A percentile compares a stretch with the other conserved stretches of the same genome.
These are phyloP conservation scores for Cercospora berteroae DNA, from an alignment of 2,329 filamentous ascomycete species.

Conservation along the genomic window DNA sequence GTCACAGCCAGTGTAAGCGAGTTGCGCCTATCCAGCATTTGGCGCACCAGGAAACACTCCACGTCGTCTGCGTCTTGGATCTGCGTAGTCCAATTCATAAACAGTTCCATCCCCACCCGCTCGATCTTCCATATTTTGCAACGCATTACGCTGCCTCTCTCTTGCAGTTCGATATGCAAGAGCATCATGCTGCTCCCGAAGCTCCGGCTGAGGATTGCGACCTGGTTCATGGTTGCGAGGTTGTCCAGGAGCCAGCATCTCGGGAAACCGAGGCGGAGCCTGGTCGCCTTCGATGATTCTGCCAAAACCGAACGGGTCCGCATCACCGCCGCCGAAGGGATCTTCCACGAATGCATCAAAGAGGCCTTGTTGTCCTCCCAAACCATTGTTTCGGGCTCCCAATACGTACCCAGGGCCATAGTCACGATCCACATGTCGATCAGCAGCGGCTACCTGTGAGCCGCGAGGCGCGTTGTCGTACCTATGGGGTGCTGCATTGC, in stretches of 20 bases:
- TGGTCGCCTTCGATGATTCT: conserved; percentile 5
- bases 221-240: conserved; percentile 4
- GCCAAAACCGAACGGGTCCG: conserved; percentile 13
- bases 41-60: conserved; percentile 13
- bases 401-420: conserved; percentile 6
- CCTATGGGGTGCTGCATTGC: not conserved
- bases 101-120: conserved; percentile 1
- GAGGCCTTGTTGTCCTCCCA: conserved; percentile 9
- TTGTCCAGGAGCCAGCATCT: conserved; percentile 13
- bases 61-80: conserved; percentile 11
- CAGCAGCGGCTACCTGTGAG: not conserved
- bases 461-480: not conserved
- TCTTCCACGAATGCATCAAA: conserved; percentile 17
- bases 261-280: conserved; percentile 3
- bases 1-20: not conserved
- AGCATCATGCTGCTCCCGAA: not conserved
- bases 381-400: conserved; percentile 14
- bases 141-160: conserved; percentile 2
- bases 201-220: not conserved
- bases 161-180: not conserved
- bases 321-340: conserved; percentile 16
- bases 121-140: conserved; percentile 15
- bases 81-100: not conserved
- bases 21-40: not conserved
- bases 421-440: not conserved